Evolutionary conservation across 176 grass and related monocot species (phyloP), one percentile per base, ranked within the genome.

Genomic region (Avena atlantica): DNA sequence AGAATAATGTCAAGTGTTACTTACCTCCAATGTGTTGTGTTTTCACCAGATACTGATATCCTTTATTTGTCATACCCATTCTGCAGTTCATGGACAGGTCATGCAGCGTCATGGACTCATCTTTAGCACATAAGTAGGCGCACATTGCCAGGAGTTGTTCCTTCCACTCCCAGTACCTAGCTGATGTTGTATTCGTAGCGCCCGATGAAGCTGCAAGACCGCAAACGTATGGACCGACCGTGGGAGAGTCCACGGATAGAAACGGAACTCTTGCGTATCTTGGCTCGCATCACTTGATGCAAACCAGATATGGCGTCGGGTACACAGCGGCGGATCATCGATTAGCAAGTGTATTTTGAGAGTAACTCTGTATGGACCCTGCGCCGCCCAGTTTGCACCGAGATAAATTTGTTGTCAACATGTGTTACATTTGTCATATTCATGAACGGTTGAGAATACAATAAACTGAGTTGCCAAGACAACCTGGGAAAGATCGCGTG

Each of bases 61-160:
- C 53, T 53, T 21, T 45, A 37, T 19, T 66, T 78, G 6, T 2
- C 31, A 36, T 14, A 47, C 8, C 44, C 10, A 48, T 17, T 88
- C 56, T 71, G 63, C 90, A 91, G 90, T 91, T 91, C 78, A 91
- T 91, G 90, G 90, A 91, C 83, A 91, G 86, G 12, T 91, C 90
- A 65, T 91, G 90, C 90, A 86, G 90, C 25, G 78, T 91, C 31
- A 88, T 91, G 90, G 86, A 88, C 71, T 88, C 90, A 25, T 91
- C 90, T 73, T 6, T 91, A 37, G 42, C 90, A 40, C 88, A 91
- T 71, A 91, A 91, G 55, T 91, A 91, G 78, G 90, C 34, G 14
- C 71, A 8, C 86, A 55, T 82, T 82, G 82, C 45, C 78, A 56
- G 37, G 63, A 86, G 81, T 76, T 77, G 63, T 83, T 83, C 63